Evolutionary conservation across 306 rosid genomes (phyloP).

Genomic region (Macrotyloma uniflorum): DNA sequence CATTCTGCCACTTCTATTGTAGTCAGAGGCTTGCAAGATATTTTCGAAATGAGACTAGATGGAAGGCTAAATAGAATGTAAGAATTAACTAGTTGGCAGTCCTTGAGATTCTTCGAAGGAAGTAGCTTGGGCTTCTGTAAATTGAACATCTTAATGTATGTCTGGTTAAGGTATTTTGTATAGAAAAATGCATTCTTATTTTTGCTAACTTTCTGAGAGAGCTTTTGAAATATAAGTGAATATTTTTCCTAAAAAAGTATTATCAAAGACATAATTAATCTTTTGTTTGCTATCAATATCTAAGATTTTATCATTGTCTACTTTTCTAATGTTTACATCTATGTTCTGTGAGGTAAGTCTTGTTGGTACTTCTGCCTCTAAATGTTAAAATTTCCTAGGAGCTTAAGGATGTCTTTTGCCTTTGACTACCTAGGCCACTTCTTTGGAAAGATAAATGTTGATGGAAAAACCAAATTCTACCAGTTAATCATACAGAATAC

Average conservation of each 20-base stretch:
- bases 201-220: neutral
- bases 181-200: too few species aligned
- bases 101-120: neutral
- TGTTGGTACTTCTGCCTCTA: too few species aligned
- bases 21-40: neutral
- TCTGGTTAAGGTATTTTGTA: too few species aligned
- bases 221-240: neutral
- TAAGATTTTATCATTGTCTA: too few species aligned
- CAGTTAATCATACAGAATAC: neutral
- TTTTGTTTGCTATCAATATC: too few species aligned
- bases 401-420: neutral
- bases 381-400: neutral
- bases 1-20: neutral
- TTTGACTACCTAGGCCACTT: neutral
- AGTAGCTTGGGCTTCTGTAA: neutral
- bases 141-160: neutral
- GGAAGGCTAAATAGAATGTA: neutral
- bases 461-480: neutral
- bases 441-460: neutral
- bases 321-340: too few species aligned
- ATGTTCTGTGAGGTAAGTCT: too few species aligned
- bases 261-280: too few species aligned
- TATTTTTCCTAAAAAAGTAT: neutral
- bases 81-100: neutral
- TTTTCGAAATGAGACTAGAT: neutral